Percentiles rank a stretch among this genome's conserved stretches.
Conservation (phyloP, 108 stramenopile genomes). For the Cyclostephanos invisitatus region DNA sequence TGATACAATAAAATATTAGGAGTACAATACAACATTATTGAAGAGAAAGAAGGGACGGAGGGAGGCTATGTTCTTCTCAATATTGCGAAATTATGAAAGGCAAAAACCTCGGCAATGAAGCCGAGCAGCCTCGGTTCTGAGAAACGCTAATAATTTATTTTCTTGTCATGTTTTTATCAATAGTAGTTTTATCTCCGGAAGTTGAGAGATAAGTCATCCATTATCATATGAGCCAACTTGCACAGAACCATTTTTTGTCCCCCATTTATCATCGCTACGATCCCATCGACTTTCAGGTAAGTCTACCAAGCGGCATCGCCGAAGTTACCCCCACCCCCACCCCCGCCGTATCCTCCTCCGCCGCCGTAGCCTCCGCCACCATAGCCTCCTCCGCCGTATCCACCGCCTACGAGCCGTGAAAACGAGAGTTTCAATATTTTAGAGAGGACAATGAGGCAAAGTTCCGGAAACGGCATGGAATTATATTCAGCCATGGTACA, state of each 20-base stretch:
- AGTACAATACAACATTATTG: no score
- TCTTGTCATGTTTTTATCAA: no score
- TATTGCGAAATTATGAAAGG: no score
- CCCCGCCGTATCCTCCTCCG: slow-evolving; percentile 38
- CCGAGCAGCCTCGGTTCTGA: no score
- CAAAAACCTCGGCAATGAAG: no score
- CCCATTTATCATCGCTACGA: not conserved
- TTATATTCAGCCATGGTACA: not conserved
- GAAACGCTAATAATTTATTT: no score
- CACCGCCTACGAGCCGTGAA: not conserved
- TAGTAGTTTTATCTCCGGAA: no score
- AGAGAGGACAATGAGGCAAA: not conserved
- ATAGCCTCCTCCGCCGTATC: slow-evolving; percentile 6
- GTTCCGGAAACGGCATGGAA: not conserved
- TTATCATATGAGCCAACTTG: no score
- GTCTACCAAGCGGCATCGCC: slow-evolving; percentile 60
- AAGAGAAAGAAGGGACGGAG: no score
- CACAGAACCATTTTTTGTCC: not conserved
- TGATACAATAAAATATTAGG: no score
- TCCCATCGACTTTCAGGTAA: not conserved
- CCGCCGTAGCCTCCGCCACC: slow-evolving; percentile 28
- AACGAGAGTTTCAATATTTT: not conserved
- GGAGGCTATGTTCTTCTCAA: no score
- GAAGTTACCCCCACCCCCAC: slow-evolving; percentile 54
- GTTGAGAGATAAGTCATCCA: no score